phyloP scores from a whole-genome alignment of 345 rosid genomes.

The Lepidium didymum region DNA sequence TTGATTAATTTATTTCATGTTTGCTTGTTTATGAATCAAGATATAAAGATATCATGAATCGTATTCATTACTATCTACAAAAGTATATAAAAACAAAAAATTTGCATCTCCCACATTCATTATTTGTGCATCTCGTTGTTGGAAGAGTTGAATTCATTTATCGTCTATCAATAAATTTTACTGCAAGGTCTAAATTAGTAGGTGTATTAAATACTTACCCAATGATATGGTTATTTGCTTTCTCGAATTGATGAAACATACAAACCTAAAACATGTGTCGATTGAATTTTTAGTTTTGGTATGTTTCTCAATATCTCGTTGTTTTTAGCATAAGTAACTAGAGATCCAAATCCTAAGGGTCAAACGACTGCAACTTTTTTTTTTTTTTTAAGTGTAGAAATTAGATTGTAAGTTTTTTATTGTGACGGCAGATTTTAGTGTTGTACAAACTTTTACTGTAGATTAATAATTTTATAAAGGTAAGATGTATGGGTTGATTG shows the following conservation, averaged over 20 bases:
- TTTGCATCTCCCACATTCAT: slow-evolving; percentile 8
- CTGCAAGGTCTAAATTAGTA: slow-evolving; percentile 8
- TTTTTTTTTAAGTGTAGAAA: no score
- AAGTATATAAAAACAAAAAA: background rate
- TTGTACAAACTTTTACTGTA: no score
- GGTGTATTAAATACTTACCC: background rate
- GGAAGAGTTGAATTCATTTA: slow-evolving; percentile 7
- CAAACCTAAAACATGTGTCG: background rate
- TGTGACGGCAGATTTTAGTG: no score
- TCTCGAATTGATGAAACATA: background rate
- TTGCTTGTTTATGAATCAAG: slow-evolving; percentile 16
- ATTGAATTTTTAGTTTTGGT: no score
- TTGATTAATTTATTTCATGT: slow-evolving; percentile 1
- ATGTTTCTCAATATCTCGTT: no score
- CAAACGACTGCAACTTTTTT: no score
- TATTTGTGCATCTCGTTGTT: slow-evolving; percentile 16
- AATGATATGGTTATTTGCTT: background rate
- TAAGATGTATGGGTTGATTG: no score
- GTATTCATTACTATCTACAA: slow-evolving; percentile 1
- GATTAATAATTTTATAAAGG: no score
- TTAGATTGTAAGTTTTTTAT: no score
- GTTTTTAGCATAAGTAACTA: no score
- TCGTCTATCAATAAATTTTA: slow-evolving; percentile 6
- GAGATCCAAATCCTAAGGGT: no score
- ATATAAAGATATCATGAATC: background rate